Evolutionary conservation across 2,329 filamentous ascomycete species (phyloP), one percentile per base, ranked within the genome.

Genomic region (Arthroderma sp.): DNA sequence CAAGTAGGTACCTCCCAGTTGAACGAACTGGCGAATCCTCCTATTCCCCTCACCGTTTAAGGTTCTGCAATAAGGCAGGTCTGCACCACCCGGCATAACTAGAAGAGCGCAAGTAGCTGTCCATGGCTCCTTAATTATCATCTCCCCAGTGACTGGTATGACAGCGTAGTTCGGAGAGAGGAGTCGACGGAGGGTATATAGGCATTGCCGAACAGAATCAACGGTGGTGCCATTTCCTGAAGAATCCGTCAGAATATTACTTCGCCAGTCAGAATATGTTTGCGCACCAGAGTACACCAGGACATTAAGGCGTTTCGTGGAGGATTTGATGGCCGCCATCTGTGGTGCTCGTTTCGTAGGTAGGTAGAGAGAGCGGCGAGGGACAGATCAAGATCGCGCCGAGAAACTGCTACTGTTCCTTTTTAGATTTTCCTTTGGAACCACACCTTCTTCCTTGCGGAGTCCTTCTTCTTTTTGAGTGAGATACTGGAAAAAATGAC

Each of bases 91-190:
- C 1, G 91, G 91, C 43, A 98, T 78, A 2, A 96, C 88, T 5
- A 98, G 74, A 6, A 96, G 74, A 0, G 87, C 86, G 61, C 89
- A 96, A 2, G 85, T 83, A 3, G 82, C 69, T 1, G 79, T 74
- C 91, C 91, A 98, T 8, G 91, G 91, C 61, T 98, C 91, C 52
- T 88, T 87, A 57, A 94, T 71, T 46, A 98, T 70, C 52, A 83
- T 78, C 5, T 81, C 73, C 47, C 87, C 82, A 29, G 77, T 81
- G 50, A 96, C 75, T 44, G 87, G 82, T 50, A 88, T 88, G 50
- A 98, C 86, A 47, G 89, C 91, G 67, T 98, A 96, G 63, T 88
- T 83, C 42, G 87, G 83, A 3, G 85, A 84, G 27, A 96, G 78
- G 4, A 96, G 75, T 33, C 85, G 80, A 48, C 87, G 84, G 11